Evolutionary conservation across 2,329 filamentous ascomycete species (phyloP).

Genomic region (Coniochaeta sp.): DNA sequence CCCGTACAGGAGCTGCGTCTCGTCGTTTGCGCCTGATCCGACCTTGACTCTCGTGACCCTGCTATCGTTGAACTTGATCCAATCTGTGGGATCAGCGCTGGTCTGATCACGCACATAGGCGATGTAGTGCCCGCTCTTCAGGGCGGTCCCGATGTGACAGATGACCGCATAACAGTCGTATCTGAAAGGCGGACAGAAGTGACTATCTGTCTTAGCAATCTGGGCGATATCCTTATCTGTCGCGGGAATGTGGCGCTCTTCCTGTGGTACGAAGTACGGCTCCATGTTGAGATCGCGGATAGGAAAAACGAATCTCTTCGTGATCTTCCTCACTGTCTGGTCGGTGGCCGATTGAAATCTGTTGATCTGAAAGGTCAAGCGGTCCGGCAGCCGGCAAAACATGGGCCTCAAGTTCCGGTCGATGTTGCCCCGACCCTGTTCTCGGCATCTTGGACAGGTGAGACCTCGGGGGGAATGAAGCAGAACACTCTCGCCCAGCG

Average conservation of each 20-base stretch:
- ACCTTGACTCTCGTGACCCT: slow-evolving; percentile 32
- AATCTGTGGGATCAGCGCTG: slow-evolving; percentile 31
- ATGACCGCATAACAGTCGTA: slow-evolving; percentile 88
- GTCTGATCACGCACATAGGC: slow-evolving; percentile 56
- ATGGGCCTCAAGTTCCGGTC: slow-evolving; percentile 44
- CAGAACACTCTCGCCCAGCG: not conserved
- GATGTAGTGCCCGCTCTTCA: slow-evolving; percentile 74
- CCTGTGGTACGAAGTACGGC: slow-evolving; percentile 29
- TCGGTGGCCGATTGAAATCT: slow-evolving; percentile 49
- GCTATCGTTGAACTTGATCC: slow-evolving; percentile 43
- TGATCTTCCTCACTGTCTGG: too few species aligned
- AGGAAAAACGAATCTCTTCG: slow-evolving; percentile 59
- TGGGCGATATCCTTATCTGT: slow-evolving; percentile 11
- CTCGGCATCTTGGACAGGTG: slow-evolving; percentile 71
- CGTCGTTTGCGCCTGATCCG: slow-evolving; percentile 23
- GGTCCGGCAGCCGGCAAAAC: slow-evolving; percentile 70
- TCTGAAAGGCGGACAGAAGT: slow-evolving; percentile 49
- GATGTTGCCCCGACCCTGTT: slow-evolving; percentile 9
- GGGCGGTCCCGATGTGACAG: slow-evolving; percentile 61
- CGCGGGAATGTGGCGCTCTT: slow-evolving; percentile 20
- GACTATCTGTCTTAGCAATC: slow-evolving; percentile 25
- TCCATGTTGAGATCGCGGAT: slow-evolving; percentile 57
- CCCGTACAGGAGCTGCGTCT: slow-evolving; percentile 30
- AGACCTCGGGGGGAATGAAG: too few species aligned
- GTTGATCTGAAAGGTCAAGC: slow-evolving; percentile 72